Percentiles rank a stretch among this genome's conserved stretches.
phyloP scores from a whole-genome alignment of 257 asterid genomes.

The Petunia secreta region DNA sequence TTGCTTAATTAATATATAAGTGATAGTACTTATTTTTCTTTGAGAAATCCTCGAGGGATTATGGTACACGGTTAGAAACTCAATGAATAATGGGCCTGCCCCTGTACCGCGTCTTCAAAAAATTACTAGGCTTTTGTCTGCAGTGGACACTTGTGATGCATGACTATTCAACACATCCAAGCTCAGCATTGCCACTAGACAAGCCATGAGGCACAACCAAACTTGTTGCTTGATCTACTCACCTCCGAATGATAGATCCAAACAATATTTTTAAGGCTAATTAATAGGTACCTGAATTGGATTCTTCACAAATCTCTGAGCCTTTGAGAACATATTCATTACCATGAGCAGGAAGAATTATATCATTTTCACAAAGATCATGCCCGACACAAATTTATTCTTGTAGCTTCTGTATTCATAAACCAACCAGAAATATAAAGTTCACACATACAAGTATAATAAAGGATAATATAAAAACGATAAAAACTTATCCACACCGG shows the following conservation, averaged over 20 bases:
- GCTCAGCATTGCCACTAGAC: no score
- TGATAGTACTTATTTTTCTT: no score
- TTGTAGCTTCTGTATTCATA: constrained; percentile 68
- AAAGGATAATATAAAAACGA: neutral
- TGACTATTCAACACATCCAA: no score
- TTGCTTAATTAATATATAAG: no score
- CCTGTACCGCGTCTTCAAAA: no score
- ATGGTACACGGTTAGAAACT: no score
- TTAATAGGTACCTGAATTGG: constrained; percentile 41
- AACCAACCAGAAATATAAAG: constrained; percentile 9
- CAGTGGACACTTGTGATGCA: no score
- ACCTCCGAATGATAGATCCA: neutral
- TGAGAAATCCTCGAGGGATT: no score
- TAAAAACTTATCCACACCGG: no score
- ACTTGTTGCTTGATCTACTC: neutral
- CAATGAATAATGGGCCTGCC: no score
- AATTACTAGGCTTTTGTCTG: no score
- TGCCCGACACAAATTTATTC: constrained; percentile 88
- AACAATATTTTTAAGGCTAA: neutral
- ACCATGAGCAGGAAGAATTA: constrained; percentile 82
- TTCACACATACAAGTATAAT: neutral
- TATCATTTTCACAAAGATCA: constrained; percentile 82
- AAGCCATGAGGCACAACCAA: neutral
- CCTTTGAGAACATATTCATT: constrained; percentile 94
- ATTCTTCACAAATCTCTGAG: constrained; percentile 83